Percentiles rank a stretch among this genome's conserved stretches.
phyloP scores from a whole-genome alignment of 2,329 filamentous ascomycete species.

The Colletotrichum brevisporum region DNA sequence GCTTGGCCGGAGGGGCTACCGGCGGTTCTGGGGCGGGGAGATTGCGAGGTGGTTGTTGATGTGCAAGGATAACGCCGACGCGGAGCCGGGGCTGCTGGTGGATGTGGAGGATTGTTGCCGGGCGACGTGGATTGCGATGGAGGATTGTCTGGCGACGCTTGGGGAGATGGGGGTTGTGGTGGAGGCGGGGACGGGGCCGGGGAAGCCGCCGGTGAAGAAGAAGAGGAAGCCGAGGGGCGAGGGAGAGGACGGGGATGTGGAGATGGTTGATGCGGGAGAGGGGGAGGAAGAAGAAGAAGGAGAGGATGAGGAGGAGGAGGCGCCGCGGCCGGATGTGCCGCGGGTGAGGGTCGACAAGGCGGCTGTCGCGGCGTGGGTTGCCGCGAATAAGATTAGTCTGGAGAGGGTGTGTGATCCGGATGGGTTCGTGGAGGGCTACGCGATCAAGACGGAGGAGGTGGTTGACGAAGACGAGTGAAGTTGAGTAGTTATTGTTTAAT shows the following conservation, averaged over 20 bases:
- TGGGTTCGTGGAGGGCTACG: conserved; percentile 81
- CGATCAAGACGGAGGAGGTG: conserved; percentile 58
- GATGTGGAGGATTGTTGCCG: conserved; percentile 80
- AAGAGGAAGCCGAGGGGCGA: conserved; percentile 30
- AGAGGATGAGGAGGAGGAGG: conserved; percentile 47
- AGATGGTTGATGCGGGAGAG: conserved; percentile 44
- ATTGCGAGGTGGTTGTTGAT: conserved; percentile 78
- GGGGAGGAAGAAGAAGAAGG: conserved; percentile 47
- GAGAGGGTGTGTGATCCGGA: conserved; percentile 78
- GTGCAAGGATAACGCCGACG: conserved; percentile 24
- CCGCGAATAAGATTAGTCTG: conserved; percentile 72
- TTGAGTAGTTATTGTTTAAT: background rate
- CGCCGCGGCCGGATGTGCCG: conserved; percentile 51
- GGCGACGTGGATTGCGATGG: conserved; percentile 85
- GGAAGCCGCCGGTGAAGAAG: conserved; percentile 47
- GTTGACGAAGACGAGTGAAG: conserved; percentile 50
- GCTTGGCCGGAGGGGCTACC: conserved; percentile 85
- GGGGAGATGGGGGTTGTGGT: conserved; percentile 83
- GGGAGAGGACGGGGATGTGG: conserved; percentile 43
- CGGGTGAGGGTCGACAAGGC: conserved; percentile 68
- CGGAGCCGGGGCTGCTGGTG: conserved; percentile 58
- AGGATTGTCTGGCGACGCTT: conserved; percentile 85
- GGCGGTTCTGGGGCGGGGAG: conserved; percentile 87
- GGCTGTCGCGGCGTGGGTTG: conserved; percentile 76
- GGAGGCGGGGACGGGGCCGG: conserved; percentile 65